Evolutionary conservation across 2,329 filamentous ascomycete species (phyloP), one percentile per base, ranked within the genome.

Genomic region (Aspergillus ruber): DNA sequence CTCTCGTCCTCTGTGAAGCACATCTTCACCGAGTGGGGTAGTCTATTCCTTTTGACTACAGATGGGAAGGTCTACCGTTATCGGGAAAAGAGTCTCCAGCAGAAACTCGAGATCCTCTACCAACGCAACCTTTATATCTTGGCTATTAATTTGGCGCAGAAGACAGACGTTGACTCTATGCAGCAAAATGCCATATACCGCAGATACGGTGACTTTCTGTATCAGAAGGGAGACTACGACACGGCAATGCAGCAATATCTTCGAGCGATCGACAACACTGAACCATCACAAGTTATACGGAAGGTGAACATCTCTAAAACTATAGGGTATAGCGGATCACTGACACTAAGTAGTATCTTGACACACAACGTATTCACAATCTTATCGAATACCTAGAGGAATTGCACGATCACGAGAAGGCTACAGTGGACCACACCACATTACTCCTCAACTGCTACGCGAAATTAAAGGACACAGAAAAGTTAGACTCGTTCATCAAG

Each of bases 161-260:
- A 94, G 66, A 84, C 85, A 8, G 88, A 89, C 1, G 78, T 96
- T 60, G 88, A 90, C 65, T 70, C 74, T 2, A 75, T 84, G 42
- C 88, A 96, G 66, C 88, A 95, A 59, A 96, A 94, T 59, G 76
- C 87, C 49, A 98, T 98, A 49, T 94, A 91, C 62, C 84, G 91
- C 49, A 90, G 85, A 64, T 97, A 95, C 66, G 93, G 91, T 10
- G 93, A 98, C 64, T 88, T 91, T 60, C 71, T 97, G 3, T 97
- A 98, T 61, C 88, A 94, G 55, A 95, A 95, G 61, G 89, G 87
- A 4, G 90, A 96, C 62, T 98, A 91, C 62, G 93, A 98, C 62
- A 93, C 88, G 6, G 90, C 94, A n/a, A 98, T 98, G 94, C 86
- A 94, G 59, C 93, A 97, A 66, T 98, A 98, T 63, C 83, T 98